Conservation (phyloP, 2,329 filamentous ascomycete species). For the Phaeosphaeriaceae sp. region DNA sequence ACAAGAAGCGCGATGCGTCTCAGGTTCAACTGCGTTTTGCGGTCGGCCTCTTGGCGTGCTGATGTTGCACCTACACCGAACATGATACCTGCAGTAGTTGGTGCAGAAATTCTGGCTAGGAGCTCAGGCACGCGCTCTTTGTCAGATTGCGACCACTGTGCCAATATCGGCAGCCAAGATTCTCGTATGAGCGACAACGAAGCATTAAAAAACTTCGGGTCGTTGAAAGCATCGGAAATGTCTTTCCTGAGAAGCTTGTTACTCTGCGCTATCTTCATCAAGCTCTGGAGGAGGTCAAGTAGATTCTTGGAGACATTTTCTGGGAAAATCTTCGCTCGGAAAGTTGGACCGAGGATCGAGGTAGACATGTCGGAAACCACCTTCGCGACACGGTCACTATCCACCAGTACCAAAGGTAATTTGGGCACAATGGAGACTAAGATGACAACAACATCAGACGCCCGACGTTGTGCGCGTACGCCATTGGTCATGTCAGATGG, state of each 20-base stretch:
- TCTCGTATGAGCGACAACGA: constrained; percentile 69
- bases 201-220: constrained; percentile 82
- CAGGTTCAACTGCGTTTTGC: constrained; percentile 88
- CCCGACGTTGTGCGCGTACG: constrained; percentile 51
- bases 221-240: constrained; percentile 88
- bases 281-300: constrained; percentile 75
- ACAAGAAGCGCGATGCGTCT: constrained; percentile 82
- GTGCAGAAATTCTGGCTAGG: constrained; percentile 77
- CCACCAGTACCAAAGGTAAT: constrained; percentile 81
- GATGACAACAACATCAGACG: constrained; percentile 75
- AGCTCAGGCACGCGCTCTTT: constrained; percentile 88
- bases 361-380: constrained; percentile 83
- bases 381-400: constrained; percentile 80
- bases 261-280: constrained; percentile 78
- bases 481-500: constrained; percentile 34
- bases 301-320: constrained; percentile 78
- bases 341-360: constrained; percentile 79
- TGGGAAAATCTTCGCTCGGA: constrained; percentile 86
- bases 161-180: constrained; percentile 83
- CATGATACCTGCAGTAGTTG: constrained; percentile 92
- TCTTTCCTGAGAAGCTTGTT: constrained; percentile 95
- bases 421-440: constrained; percentile 80
- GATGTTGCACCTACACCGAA: constrained; percentile 98
- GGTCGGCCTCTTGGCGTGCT: constrained; percentile 91
- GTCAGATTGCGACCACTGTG: constrained; percentile 83